These are phyloP conservation scores for Holtermanniella nyarrowii DNA, from an alignment of 768 basidiomycete genomes.

Conservation along the genomic window DNA sequence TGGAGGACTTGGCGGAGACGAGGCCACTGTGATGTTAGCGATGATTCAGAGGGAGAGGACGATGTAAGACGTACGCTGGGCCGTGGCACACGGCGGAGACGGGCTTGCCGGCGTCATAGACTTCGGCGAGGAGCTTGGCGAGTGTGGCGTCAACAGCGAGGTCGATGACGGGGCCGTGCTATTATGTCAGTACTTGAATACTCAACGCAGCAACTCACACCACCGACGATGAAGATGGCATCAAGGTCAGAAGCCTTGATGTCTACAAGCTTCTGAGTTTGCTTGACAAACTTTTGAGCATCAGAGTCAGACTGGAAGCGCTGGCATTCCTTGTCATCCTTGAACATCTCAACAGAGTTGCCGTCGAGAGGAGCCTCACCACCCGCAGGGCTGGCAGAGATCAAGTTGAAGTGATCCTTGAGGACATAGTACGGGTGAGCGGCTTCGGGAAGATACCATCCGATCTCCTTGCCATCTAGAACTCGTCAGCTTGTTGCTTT, in stretches of 20 bases:
- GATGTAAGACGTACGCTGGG: conserved; percentile 46
- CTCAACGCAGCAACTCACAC: conserved; percentile 35
- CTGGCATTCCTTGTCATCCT: conserved; percentile 48
- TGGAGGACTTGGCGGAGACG: conserved; percentile 48
- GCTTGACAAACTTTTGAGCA: conserved; percentile 50
- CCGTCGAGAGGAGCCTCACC: conserved; percentile 63
- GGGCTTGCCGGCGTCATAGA: conserved; percentile 57
- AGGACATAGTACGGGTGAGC: conserved; percentile 61
- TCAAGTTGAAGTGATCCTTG: conserved; percentile 48
- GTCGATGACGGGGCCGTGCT: conserved; percentile 65
- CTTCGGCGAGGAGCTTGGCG: conserved; percentile 52
- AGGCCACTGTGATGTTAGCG: conserved; percentile 46
- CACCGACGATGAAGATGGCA: conserved; percentile 68
- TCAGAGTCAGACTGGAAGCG: conserved; percentile 54
- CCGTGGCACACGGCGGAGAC: conserved; percentile 72
- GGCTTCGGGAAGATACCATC: conserved; percentile 69
- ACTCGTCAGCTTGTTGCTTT: no score
- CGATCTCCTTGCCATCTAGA: conserved; percentile 43
- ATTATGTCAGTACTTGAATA: neutral
- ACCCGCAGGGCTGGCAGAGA: conserved; percentile 54
- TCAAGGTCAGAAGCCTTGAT: conserved; percentile 56
- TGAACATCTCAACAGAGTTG: conserved; percentile 45
- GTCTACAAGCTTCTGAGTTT: conserved; percentile 54
- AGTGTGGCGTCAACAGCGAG: conserved; percentile 53
- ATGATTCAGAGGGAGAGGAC: neutral